Base-by-base conservation (phyloP, 139 green algal species). In the Trebouxia sp. region DNA sequence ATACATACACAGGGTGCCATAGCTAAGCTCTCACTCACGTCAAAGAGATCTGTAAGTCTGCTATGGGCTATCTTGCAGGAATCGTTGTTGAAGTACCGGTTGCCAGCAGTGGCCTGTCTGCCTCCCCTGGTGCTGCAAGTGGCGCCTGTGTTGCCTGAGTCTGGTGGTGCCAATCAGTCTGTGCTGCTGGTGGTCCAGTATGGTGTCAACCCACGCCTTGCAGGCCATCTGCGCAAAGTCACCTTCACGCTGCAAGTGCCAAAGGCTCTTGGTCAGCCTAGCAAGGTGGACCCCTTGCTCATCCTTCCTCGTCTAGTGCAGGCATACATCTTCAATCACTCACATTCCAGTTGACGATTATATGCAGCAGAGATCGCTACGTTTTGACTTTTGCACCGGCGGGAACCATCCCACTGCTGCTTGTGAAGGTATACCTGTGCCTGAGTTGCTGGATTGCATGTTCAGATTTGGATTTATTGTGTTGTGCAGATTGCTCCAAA, bases 41-140 rank as follows among this genome's bases (percentile, higher is more conserved):
- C n/a, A n/a, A n/a, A n/a, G n/a, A n/a, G n/a, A n/a, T n/a, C n/a
- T n/a, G n/a, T n/a, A n/a, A n/a, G n/a, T n/a, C n/a, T n/a, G n/a
- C n/a, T n/a, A n/a, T 32, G 10, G 37, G 5, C 37, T 41, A 1
- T 30, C 30, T n/a, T 35, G 24, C 79, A 81, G 72, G 41, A 51
- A 10, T 30, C 58, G 4, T 77, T 84, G 30, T 50, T 84, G 55
- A 75, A 67, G 72, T 84, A 84, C 47, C 53, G 30, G 15, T 56
- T 84, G 56, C 80, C 80, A 24, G 80, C 80, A 9, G 43, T 80
- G 37, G 70, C 70, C 24, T 80, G 72, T 28, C 30, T 43, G 6
- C 80, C 80, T 48, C 80, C 80, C 8, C 14, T 81, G 37, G 41
- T 80, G 53, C 55, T 84, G 24, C 41, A 75, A 15, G n/a, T 80